phyloP scores from a whole-genome alignment of 495 filamentous ascomycete species.

The Penicillium canescens region DNA sequence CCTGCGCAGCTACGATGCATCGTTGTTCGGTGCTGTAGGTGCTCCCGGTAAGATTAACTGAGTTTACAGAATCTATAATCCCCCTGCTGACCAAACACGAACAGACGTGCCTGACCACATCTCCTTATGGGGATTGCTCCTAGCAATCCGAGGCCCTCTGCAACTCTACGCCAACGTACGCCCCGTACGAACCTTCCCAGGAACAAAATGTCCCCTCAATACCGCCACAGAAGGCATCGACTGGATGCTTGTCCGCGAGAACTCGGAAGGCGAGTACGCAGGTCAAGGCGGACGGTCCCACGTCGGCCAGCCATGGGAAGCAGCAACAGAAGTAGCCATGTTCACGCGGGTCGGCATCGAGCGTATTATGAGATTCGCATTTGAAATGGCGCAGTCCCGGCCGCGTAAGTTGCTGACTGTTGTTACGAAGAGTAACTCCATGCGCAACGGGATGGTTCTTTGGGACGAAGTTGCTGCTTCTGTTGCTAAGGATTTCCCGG shows the following conservation, averaged over 20 bases:
- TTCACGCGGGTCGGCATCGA: conserved; percentile 49
- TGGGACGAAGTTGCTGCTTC: conserved; percentile 47
- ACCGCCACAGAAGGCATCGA: conserved; percentile 38
- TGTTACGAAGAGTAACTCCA: conserved; percentile 54
- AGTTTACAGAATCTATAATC: neutral
- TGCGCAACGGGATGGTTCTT: conserved; percentile 50
- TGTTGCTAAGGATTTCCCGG: conserved; percentile 45
- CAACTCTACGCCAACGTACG: conserved; percentile 54
- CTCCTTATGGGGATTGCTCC: conserved; percentile 50
- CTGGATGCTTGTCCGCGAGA: conserved; percentile 53
- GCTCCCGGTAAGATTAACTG: conserved; percentile 26
- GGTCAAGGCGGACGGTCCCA: conserved; percentile 50
- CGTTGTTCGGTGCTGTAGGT: conserved; percentile 50
- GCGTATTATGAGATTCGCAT: conserved; percentile 51
- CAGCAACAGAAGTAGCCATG: conserved; percentile 48
- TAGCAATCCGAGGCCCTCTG: conserved; percentile 49
- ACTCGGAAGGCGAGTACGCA: conserved; percentile 52
- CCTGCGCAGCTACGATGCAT: conserved; percentile 42
- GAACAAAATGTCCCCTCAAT: conserved; percentile 42
- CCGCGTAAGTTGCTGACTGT: conserved; percentile 46
- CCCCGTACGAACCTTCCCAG: conserved; percentile 44
- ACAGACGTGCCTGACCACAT: conserved; percentile 53
- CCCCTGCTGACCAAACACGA: neutral
- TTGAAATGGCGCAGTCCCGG: conserved; percentile 40
- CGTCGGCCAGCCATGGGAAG: conserved; percentile 42